Evolutionary conservation across 2,329 filamentous ascomycete genomes (phyloP).

Genomic region (Pseudogymnoascus sp.): DNA sequence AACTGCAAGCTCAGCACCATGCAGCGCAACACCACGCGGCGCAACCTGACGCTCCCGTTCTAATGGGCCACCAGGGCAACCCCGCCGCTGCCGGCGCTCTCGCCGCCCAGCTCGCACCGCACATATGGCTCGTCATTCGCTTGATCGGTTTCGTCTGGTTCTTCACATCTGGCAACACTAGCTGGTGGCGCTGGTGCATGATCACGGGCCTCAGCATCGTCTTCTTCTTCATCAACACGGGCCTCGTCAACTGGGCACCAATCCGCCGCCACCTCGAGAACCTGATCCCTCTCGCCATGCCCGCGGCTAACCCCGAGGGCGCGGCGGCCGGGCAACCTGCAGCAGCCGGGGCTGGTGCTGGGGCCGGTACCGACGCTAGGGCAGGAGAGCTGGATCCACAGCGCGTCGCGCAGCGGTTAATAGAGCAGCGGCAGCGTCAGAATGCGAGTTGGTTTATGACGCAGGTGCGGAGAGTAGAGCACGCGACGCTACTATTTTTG

Average conservation of each 20-base stretch:
- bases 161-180: conserved; percentile 51
- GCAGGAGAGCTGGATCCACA: conserved; percentile 37
- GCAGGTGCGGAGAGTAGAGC: conserved; percentile 48
- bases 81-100: conserved; percentile 23
- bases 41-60: conserved; percentile 29
- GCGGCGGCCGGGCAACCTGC: conserved; percentile 26
- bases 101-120: conserved; percentile 42
- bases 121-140: conserved; percentile 54
- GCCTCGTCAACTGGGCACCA: conserved; percentile 52
- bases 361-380: not conserved
- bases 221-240: conserved; percentile 54
- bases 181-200: conserved; percentile 52
- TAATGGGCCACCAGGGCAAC: conserved; percentile 28
- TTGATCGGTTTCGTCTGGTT: conserved; percentile 57
- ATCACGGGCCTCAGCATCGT: conserved; percentile 47
- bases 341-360: conserved; percentile 21
- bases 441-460: conserved; percentile 45
- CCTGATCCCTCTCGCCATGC: conserved; percentile 47
- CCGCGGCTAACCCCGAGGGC: conserved; percentile 19
- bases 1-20: not conserved
- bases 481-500: conserved; percentile 55
- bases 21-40: conserved; percentile 21
- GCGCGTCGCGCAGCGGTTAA: conserved; percentile 46
- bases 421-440: conserved; percentile 38
- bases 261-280: conserved; percentile 53